Evolutionary conservation across 2,329 filamentous ascomycete genomes (phyloP), one percentile per base, ranked within the genome.

Genomic region (Diaporthe vaccinii): DNA sequence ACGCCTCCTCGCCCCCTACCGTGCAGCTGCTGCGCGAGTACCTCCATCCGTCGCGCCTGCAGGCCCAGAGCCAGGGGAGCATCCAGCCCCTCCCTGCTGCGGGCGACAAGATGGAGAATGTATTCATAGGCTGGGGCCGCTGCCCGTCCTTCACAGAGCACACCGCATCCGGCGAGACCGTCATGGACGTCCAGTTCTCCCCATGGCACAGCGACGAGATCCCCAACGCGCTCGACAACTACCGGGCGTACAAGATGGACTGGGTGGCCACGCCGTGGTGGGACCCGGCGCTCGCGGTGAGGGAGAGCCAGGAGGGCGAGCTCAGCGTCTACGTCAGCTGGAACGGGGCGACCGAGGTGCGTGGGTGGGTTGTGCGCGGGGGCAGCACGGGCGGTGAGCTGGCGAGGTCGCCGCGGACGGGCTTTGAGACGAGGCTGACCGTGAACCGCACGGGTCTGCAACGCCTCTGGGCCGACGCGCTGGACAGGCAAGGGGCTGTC

Each of bases 61-160:
- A 84, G 41, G 80, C 81, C 4, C 78, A 78, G 8, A 86, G 83
- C 8, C 85, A 86, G 78, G 86, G 86, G 2, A 85, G 82, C 9
- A 80, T 85, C 53, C 85, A 87, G 76, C 25, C 55, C 36, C 73
- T 76, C 34, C 78, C 85, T 6, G 75, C 79, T 2, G 76, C 77
- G n/a, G 55, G 5, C 17, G 51, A 39, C 9, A 34, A 2, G 53
- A 46, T 71, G 6, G 75, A 46, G 28, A 86, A 87, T 75, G 81
- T 84, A 4, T 80, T 89, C 31, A 82, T 88, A 15, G 86, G 85
- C 12, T 89, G 84, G 83, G 86, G 88, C 36, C 84, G 86, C 46
- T 83, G 82, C 25, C 85, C 87, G 2, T 84, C 85, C 0, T 87
- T 84, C 77, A 87, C 84, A n/a, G 89, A 90, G 78, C 88, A 83